A percentile compares a stretch with the other conserved stretches of the same genome.
Conservation (phyloP, 192 early-diverging fungal species). For the Linnemannia hyalina region DNA sequence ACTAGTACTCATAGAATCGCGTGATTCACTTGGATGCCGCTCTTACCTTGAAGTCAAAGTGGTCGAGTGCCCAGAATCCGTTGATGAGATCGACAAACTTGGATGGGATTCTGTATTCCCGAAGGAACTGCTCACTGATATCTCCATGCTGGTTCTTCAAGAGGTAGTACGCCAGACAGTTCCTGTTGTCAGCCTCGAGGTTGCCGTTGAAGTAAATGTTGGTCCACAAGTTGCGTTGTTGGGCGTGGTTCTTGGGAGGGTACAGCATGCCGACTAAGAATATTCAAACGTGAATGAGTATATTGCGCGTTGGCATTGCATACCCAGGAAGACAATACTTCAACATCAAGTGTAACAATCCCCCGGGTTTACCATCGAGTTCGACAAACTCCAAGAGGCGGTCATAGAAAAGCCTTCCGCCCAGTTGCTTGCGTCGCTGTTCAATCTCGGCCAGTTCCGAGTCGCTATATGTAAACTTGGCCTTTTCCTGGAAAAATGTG, state of each 20-base stretch:
- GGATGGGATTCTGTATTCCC: conserved; percentile 44
- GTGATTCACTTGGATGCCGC: no score
- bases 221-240: conserved; percentile 51
- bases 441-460: conserved; percentile 44
- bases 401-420: conserved; percentile 54
- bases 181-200: conserved; percentile 48
- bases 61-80: conserved; percentile 53
- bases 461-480: conserved; percentile 32
- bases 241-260: conserved; percentile 37
- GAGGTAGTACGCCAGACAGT: conserved; percentile 49
- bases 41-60: conserved; percentile 52
- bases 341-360: neutral
- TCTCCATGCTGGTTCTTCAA: conserved; percentile 45
- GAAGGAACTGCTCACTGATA: conserved; percentile 41
- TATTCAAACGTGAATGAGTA: neutral
- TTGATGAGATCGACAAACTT: conserved; percentile 53
- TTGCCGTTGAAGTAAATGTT: conserved; percentile 47
- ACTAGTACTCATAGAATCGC: no score
- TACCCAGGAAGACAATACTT: neutral
- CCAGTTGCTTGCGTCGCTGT: conserved; percentile 27
- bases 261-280: conserved; percentile 35
- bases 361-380: conserved; percentile 19
- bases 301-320: neutral
- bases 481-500: conserved; percentile 29
- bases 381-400: conserved; percentile 44